phyloP scores from a whole-genome alignment of 352 stramenopile species.

The Chrysophaeum taylorii region DNA sequence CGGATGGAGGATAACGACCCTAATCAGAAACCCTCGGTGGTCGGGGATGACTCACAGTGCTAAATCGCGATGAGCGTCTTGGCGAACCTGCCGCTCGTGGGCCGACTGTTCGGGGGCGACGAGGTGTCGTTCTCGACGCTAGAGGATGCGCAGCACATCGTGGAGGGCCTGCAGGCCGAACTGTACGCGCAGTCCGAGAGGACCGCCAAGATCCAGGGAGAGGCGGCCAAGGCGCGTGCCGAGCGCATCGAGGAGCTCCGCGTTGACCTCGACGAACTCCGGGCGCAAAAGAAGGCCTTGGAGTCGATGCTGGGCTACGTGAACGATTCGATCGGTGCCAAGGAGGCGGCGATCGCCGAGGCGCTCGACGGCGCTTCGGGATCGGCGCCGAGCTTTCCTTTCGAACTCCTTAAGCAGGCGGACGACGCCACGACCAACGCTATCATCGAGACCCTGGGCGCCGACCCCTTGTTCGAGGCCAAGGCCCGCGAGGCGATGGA shows the following conservation, averaged over 20 bases:
- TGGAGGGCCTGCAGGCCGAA: neutral
- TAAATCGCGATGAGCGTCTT: no score
- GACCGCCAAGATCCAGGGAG: neutral
- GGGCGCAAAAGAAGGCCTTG: neutral
- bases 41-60: no score
- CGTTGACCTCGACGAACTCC: neutral
- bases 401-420: constrained; percentile 36
- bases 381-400: constrained; percentile 17
- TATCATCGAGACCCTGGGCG: constrained; percentile 40
- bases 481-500: constrained; percentile 38
- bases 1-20: no score
- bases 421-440: constrained; percentile 50
- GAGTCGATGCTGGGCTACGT: neutral
- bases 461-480: constrained; percentile 25
- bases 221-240: neutral
- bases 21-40: no score
- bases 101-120: neutral
- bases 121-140: neutral
- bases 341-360: constrained; percentile 27
- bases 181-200: neutral
- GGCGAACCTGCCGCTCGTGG: neutral
- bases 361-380: constrained; percentile 18
- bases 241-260: neutral
- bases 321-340: neutral
- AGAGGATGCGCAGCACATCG: neutral